Evolutionary conservation across 2,329 filamentous ascomycete genomes (phyloP), one percentile per base, ranked within the genome.

Genomic region (Xylariaceae sp.): DNA sequence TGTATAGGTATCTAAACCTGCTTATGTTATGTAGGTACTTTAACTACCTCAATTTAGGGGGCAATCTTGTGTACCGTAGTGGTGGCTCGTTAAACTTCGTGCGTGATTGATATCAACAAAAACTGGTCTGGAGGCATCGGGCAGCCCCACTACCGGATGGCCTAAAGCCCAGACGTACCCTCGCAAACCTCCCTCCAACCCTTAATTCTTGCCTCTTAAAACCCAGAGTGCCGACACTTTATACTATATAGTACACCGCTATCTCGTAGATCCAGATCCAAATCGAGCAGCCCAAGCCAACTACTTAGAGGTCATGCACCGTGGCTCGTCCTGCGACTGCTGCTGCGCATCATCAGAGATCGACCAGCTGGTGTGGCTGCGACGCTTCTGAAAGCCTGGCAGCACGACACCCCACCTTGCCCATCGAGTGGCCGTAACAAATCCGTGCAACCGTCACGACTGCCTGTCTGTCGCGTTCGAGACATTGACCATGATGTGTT

Each of bases 401-500:
- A 24, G 33, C 35, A 40, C 35, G 6, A 8, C 45, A 47, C 49
- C 53, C 56, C 53, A 40, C 53, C 50, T 43, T 44, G 16, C 18
- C n/a, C 35, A 26, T 30, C 40, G 48, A 43, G 42, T 39, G n/a
- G 36, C 41, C 37, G 45, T 43, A 27, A 43, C 45, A 10, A 29
- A 30, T 41, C 21, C 42, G 52, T 52, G 46, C 45, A 20, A 42
- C 47, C 20, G 21, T 27, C 32, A 24, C 39, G 21, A 35, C 29
- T 10, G 20, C 18, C 30, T 35, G 33, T 29, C 29, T 43, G 50
- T 46, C 43, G 57, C 49, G 52, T 45, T 48, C 39, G 53, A 60
- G 59, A 67, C 64, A 68, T 65, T n/a, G 43, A 50, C 33, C 69
- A 80, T 72, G 70, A 80, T 78, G 77, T 72, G 72, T 70, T 72